A percentile compares a stretch with the other conserved stretches of the same genome.
Conservation (phyloP, 2,329 filamentous ascomycete species). For the Aspergillus sojae region DNA sequence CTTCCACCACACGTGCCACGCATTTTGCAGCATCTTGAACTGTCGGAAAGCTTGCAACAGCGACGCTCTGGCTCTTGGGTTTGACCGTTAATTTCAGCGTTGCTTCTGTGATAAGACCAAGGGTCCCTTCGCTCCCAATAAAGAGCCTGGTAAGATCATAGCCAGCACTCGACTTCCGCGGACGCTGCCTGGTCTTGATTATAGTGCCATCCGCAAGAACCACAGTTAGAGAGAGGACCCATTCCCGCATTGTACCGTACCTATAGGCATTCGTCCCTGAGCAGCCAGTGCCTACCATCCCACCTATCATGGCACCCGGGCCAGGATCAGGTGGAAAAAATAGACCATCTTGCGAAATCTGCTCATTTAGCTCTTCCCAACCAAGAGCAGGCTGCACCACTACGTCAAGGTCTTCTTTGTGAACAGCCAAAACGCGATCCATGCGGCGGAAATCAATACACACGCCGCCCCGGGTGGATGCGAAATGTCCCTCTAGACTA, state of each 20-base stretch:
- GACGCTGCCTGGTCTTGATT: slow-evolving; percentile 84
- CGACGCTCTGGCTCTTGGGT: slow-evolving; percentile 78
- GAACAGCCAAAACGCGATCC: slow-evolving; percentile 75
- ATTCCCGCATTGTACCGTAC: slow-evolving; percentile 93
- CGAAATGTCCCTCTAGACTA: slow-evolving; percentile 85
- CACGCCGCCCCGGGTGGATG: slow-evolving; percentile 78
- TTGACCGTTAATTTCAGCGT: slow-evolving; percentile 83
- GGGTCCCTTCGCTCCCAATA: slow-evolving; percentile 87
- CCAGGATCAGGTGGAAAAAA: slow-evolving; percentile 94
- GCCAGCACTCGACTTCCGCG: slow-evolving; percentile 85
- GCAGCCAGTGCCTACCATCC: slow-evolving; percentile 58
- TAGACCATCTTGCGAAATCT: slow-evolving; percentile 70
- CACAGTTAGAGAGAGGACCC: slow-evolving; percentile 84
- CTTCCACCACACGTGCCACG: slow-evolving; percentile 76
- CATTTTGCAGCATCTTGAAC: slow-evolving; percentile 76
- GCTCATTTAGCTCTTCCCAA: slow-evolving; percentile 84
- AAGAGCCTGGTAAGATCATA: slow-evolving; percentile 91
- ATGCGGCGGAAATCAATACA: slow-evolving; percentile 85
- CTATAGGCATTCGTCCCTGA: slow-evolving; percentile 85
- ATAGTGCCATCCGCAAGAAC: slow-evolving; percentile 88
- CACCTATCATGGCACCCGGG: slow-evolving; percentile 88
- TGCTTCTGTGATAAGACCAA: slow-evolving; percentile 89
- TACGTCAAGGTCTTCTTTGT: slow-evolving; percentile 76
- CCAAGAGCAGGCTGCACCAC: slow-evolving; percentile 80
- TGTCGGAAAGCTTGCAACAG: slow-evolving; percentile 67